Evolutionary conservation across 106 monocot species (phyloP), one percentile per base, ranked within the genome.

Genomic region (Dioscorea alata): DNA sequence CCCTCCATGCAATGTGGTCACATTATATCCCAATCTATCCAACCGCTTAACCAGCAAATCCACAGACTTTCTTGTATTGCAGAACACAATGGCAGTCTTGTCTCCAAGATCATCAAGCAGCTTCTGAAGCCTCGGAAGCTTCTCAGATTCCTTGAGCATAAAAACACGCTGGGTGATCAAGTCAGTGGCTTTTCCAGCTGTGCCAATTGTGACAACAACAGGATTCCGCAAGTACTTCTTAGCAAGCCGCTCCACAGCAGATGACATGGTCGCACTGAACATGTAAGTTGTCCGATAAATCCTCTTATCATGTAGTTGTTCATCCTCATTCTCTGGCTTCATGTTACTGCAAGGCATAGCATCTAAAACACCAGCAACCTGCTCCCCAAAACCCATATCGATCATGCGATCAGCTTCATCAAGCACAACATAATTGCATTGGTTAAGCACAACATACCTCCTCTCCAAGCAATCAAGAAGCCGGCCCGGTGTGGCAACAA

Each of bases 191-290:
- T 92, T 97, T 61, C 97, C 92, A 18, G 97, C 92, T 10, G 92
- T 97, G 23, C 97, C 97, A 53, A 89, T 92, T 2, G 92, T 97
- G 31, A 97, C 97, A 61, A 97, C 92, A 15, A 89, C 97, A 48
- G 97, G 92, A 33, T 97, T 97, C 60, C 97, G 73, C 52, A 97
- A 60, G 50, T 97, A 97, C 70, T n/a, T n/a, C n/a, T n/a, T n/a
- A 13, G 97, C 97, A 58, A 97, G 76, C 9, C 97, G 68, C 73
- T 97, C 97, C 52, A 97, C 92, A 15, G 92, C 89, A 3, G 92
- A 57, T 6, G 92, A 92, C 92, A 97, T 97, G 65, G 97, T n/a
- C 92, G 97, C 97, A 80, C 97, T 97, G 72, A 97, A 97, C 97
- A 92, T 97, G 52, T 97, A 97, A 12, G 97, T 97, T 8, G 97